phyloP scores from a whole-genome alignment of 192 early-diverging fungal genomes.

The Nowakowskiella sp. region DNA sequence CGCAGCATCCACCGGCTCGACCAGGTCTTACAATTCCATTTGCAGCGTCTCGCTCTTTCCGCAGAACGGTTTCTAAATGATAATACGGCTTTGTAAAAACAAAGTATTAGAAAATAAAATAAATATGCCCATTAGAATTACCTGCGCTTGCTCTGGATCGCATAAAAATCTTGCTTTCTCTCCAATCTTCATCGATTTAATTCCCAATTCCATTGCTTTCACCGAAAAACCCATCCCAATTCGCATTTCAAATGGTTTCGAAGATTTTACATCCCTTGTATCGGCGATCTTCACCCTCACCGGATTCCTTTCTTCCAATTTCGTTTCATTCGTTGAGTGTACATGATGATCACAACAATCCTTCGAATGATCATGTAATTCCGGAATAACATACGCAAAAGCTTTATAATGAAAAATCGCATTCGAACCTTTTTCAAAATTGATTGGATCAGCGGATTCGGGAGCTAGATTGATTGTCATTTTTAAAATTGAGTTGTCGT shows the following conservation, averaged over 20 bases:
- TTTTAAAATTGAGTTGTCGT: slow-evolving; percentile 18
- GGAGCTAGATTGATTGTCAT: slow-evolving; percentile 3
- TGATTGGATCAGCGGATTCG: not conserved
- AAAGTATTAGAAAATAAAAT: not conserved
- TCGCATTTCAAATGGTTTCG: slow-evolving; percentile 39
- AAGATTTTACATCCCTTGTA: slow-evolving; percentile 22
- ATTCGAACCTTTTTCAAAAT: slow-evolving; percentile 38
- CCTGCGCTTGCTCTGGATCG: slow-evolving; percentile 35
- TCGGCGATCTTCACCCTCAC: slow-evolving; percentile 25
- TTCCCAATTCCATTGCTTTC: slow-evolving; percentile 32
- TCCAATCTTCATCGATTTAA: slow-evolving; percentile 40
- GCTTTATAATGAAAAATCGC: slow-evolving; percentile 43
- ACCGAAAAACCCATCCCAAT: slow-evolving; percentile 45
- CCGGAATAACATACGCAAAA: slow-evolving; percentile 27
- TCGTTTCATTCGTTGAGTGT: too few relatives aligned
- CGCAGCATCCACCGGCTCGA: slow-evolving; percentile 30
- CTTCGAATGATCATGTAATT: too few relatives aligned
- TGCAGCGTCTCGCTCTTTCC: slow-evolving; percentile 25
- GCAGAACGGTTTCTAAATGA: slow-evolving; percentile 39
- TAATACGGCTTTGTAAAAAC: slow-evolving; percentile 30
- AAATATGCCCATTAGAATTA: slow-evolving; percentile 4
- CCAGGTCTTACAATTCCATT: not conserved
- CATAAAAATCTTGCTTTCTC: slow-evolving; percentile 39
- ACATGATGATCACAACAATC: too few relatives aligned
- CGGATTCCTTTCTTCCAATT: too few relatives aligned